These are phyloP conservation scores for Circinella minor DNA, from an alignment of 371 early-diverging fungal species.

Conservation along the genomic window DNA sequence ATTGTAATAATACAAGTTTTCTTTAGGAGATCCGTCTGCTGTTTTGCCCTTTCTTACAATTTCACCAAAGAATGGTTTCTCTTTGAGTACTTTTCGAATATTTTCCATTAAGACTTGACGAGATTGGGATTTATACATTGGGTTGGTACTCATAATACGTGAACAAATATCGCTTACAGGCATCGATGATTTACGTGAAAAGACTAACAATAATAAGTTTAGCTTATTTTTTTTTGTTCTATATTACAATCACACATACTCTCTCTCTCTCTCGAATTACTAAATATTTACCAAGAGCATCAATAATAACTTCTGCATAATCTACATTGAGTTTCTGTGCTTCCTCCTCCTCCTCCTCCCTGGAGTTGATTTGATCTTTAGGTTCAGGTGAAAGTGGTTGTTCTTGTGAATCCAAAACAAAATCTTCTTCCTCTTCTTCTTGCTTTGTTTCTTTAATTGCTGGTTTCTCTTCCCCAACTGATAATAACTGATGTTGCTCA, in stretches of 20 bases:
- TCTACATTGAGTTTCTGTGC: not conserved
- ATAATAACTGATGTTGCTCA: not conserved
- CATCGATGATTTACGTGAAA: constrained; percentile 30
- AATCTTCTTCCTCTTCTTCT: not conserved
- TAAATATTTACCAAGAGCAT: constrained; percentile 43
- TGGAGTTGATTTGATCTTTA: not conserved
- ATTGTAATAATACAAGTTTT: constrained; percentile 66
- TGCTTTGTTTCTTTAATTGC: not conserved
- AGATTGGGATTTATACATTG: constrained; percentile 35
- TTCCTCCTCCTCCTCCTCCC: not conserved
- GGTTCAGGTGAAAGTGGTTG: constrained; percentile 3
- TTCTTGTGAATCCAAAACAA: constrained; percentile 2
- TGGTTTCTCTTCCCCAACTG: not conserved
- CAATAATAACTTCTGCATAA: constrained; percentile 48
- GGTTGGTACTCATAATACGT: constrained; percentile 47
- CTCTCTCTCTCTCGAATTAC: too few species aligned
- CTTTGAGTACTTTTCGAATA: constrained; percentile 39
- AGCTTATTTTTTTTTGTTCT: too few species aligned
- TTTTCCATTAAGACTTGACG: constrained; percentile 43
- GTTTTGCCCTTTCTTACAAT: constrained; percentile 69
- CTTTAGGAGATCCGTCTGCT: constrained; percentile 66
- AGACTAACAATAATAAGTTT: not conserved
- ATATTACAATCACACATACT: too few species aligned
- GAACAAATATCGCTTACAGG: constrained; percentile 51
- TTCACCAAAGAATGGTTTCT: constrained; percentile 57